Conservation (phyloP, 306 rosid species). For the Canavalia ensiformis region DNA sequence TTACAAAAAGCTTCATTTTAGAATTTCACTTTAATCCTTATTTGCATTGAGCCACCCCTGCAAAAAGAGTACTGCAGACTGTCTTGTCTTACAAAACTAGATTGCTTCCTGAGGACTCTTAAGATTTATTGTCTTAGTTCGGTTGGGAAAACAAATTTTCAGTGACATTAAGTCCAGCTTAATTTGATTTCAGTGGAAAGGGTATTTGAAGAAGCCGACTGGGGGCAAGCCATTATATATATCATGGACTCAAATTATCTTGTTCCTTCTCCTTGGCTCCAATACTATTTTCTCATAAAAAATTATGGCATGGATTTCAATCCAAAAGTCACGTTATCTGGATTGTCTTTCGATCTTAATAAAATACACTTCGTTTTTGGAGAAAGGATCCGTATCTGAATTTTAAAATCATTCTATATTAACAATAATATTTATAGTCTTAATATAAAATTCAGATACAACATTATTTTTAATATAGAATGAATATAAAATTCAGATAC, state of each 20-base stretch:
- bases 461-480: too few species aligned
- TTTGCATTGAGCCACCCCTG: too few species aligned
- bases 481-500: too few species aligned
- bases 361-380: neutral
- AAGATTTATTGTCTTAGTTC: neutral
- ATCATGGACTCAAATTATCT: neutral
- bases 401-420: neutral
- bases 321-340: neutral
- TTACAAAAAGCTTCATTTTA: too few species aligned
- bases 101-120: neutral
- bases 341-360: neutral
- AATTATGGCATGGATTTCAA: constrained; percentile 5
- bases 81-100: neutral
- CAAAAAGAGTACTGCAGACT: neutral
- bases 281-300: neutral
- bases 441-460: neutral
- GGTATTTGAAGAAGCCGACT: neutral
- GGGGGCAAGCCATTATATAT: neutral
- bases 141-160: neutral
- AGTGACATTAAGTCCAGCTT: neutral
- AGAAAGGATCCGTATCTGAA: neutral
- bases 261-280: neutral
- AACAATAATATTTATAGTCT: neutral
- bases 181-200: neutral
- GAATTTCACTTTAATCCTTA: too few species aligned